Evolutionary conservation across 1,284 basidiomycete genomes (phyloP).

Genomic region (Ganoderma sp.): DNA sequence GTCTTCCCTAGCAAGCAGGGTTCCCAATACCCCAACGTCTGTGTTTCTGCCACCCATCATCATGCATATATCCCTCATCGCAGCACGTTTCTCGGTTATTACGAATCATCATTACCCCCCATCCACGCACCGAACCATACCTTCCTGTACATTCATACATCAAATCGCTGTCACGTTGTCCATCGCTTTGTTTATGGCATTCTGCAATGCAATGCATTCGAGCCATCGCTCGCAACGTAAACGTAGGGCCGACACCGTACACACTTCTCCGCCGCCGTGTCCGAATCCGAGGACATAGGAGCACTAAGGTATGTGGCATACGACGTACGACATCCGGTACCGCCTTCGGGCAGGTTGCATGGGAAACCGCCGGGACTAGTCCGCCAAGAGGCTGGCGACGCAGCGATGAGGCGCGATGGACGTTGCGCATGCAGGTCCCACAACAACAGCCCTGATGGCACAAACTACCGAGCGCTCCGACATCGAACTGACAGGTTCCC

Average conservation of each 20-base stretch:
- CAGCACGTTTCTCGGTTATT: slow-evolving; percentile 5
- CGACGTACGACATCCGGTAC: slow-evolving; percentile 4
- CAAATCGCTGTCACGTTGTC: slow-evolving; percentile 29
- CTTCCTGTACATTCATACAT: slow-evolving; percentile 18
- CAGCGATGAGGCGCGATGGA: slow-evolving; percentile 5
- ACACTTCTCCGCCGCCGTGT: slow-evolving; percentile 6
- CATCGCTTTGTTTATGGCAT: slow-evolving; percentile 30
- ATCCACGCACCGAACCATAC: slow-evolving; percentile 12
- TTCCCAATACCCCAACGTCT: slow-evolving; percentile 11
- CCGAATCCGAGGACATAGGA: slow-evolving; percentile 8
- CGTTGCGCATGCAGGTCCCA: slow-evolving; percentile 1
- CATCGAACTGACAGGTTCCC: slow-evolving; percentile 6
- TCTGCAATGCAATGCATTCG: slow-evolving; percentile 25
- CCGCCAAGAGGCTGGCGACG: slow-evolving; percentile 1
- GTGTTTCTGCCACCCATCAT: slow-evolving; percentile 14
- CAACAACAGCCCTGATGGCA: not conserved
- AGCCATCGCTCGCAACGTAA: slow-evolving; percentile 15
- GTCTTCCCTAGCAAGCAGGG: slow-evolving; percentile 30
- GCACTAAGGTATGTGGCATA: not conserved
- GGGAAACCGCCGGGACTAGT: slow-evolving; percentile 8
- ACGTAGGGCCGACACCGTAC: slow-evolving; percentile 7
- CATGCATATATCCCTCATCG: slow-evolving; percentile 6
- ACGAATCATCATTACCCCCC: not conserved
- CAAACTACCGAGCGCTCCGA: slow-evolving; percentile 3
- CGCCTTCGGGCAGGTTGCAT: slow-evolving; percentile 9